Evolutionary conservation across 1,284 basidiomycete genomes (phyloP), one percentile per base, ranked within the genome.

Genomic region (Agroathelia rolfsii): DNA sequence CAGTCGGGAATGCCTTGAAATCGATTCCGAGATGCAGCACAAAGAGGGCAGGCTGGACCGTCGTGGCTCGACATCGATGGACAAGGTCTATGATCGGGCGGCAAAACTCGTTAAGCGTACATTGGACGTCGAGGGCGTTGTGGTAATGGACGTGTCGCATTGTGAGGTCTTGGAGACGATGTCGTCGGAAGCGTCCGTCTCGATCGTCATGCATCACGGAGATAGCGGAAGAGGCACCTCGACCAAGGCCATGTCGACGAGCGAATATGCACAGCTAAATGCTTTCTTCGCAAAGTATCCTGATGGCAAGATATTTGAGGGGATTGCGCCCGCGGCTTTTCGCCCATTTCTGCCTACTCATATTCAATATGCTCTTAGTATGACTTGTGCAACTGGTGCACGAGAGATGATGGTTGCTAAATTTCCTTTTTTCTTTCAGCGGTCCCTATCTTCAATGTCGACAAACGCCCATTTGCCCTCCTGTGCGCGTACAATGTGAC

Each of bases 371-470:
- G 85, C 84, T 6, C 66, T 94, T 45, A 76, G 84, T 86, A 48
- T 56, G 78, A 56, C 17, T 24, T 25, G 23, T 23, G 14, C 28
- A 5, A 9, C 17, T 14, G 20, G 13, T 18, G 21, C 13, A 7
- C 22, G 8, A 25, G 17, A 11, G n/a, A n/a, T n/a, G n/a, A n/a
- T 57, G 8, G 14, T 12, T 6, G 27, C 4, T 27, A 12, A 6
- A 26, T 23, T 21, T 14, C 19, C 13, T 20, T 5, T 16, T 24
- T 25, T 32, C 37, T 34, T 32, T 14, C 37, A 86, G 84, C 76
- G 34, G 86, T 94, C 12, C 93, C 92, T 1, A 84, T 96, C 30
- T 93, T 88, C 55, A 93, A 93, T 41, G 78, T 95, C 35, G 88
- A 95, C 60, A 87, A 90, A 57, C 77, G 83, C 35, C 90, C 92